Evolutionary conservation across 2,329 filamentous ascomycete species (phyloP), one percentile per base, ranked within the genome.

Genomic region (Scedosporium minutisporum): DNA sequence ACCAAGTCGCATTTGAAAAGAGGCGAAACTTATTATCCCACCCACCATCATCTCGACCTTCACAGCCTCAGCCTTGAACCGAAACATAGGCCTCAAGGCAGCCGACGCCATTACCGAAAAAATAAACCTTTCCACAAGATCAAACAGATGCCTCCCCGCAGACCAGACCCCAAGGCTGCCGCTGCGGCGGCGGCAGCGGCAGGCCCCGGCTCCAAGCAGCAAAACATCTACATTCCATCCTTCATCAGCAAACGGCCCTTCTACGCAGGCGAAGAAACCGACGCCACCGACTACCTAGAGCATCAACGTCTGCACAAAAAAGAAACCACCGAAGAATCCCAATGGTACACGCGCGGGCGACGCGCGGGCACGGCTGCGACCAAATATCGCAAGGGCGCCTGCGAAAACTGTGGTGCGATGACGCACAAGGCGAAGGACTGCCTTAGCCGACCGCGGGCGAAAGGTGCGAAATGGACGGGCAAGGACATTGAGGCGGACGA

Each of bases 191-290:
- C 33, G 4, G 33, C 33, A 1, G 33, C 60, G 25, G 44, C 60
- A 18, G 60, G 60, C 48, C 23, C 75, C 9, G 76, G 76, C 4
- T 84, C 82, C 62, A 96, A 96, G 74, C 92, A 96, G 75, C 91
- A 95, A 76, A 99, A 99, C 82, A 87, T 97, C 74, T 99, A 99
- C 81, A 99, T 99, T 71, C 95, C 95, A 5, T 87, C 90, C 62
- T 99, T 97, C 82, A 99, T 99, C 78, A 93, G 92, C 69, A 97
- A 96, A 75, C 93, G 96, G 68, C 95, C 95, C 4, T 99, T 99
- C 77, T 99, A 97, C 75, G 87, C 96, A 62, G 86, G 84, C 69
- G 87, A 90, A 69, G 90, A 92, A 71, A 87, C 88, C 67, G 85
- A 88, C 64, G 83, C 89, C 65, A 85, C 84, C 72, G 93, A 97